phyloP scores from a whole-genome alignment of 208 protist species.

The Trypanosoma boissoni region DNA sequence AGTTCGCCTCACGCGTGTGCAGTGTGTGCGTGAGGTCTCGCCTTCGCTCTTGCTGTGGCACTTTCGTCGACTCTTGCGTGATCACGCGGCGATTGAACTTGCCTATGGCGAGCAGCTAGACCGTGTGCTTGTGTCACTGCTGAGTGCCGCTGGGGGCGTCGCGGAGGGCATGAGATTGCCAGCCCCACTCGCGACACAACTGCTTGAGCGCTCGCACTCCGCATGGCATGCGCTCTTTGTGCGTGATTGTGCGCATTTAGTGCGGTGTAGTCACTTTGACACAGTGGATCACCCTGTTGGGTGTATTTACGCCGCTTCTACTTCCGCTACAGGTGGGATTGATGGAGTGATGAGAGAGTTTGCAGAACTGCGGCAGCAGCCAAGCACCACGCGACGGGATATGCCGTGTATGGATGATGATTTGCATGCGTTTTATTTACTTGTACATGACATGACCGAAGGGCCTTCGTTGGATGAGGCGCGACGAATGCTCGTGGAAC shows the following conservation, averaged over 20 bases:
- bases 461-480: slow-evolving; percentile 37
- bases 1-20: slow-evolving; percentile 59
- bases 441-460: slow-evolving; percentile 72
- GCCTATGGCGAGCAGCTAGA: slow-evolving; percentile 81
- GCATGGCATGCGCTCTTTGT: slow-evolving; percentile 60
- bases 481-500: slow-evolving; percentile 32
- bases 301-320: slow-evolving; percentile 57
- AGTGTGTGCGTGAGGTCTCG: slow-evolving; percentile 51
- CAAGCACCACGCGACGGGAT: slow-evolving; percentile 33
- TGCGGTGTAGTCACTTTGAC: slow-evolving; percentile 70
- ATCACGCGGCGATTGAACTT: slow-evolving; percentile 43
- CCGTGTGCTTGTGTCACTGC: slow-evolving; percentile 29
- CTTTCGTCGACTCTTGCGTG: slow-evolving; percentile 36
- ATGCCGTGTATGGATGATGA: slow-evolving; percentile 71
- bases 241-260: slow-evolving; percentile 48
- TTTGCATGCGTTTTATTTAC: slow-evolving; percentile 60
- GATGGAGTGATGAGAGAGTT: slow-evolving; percentile 54
- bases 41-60: slow-evolving; percentile 26
- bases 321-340: slow-evolving; percentile 41
- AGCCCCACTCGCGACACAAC: slow-evolving; percentile 16
- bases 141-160: slow-evolving; percentile 27
- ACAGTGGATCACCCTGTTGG: slow-evolving; percentile 81
- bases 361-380: slow-evolving; percentile 33
- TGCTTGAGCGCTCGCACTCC: slow-evolving; percentile 61
- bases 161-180: slow-evolving; percentile 9